Conservation (phyloP, 2,329 filamentous ascomycete genomes). For the Pyricularia sp. region DNA sequence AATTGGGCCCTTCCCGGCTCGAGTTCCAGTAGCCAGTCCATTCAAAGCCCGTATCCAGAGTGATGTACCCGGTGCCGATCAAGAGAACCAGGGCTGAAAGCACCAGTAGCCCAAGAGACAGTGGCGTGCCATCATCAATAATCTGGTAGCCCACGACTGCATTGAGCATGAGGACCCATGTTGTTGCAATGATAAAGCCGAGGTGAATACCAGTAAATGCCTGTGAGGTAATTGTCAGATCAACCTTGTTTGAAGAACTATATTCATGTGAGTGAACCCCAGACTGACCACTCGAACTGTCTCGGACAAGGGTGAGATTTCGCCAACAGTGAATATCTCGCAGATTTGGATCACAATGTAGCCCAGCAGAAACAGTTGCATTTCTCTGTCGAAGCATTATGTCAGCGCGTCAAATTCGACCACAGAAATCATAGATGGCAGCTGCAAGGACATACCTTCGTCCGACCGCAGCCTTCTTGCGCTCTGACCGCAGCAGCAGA, state of each 20-base stretch:
- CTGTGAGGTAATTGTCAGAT: constrained; percentile 28
- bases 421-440: too few species aligned
- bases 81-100: constrained; percentile 65
- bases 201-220: constrained; percentile 87
- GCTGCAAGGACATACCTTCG: constrained; percentile 53
- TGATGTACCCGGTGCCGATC: constrained; percentile 89
- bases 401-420: constrained; percentile 8
- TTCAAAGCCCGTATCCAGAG: constrained; percentile 80
- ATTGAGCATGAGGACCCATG: constrained; percentile 88
- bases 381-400: constrained; percentile 55
- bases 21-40: constrained; percentile 74
- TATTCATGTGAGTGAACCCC: constrained; percentile 22
- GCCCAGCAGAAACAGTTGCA: constrained; percentile 84
- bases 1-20: constrained; percentile 45
- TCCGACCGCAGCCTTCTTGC: constrained; percentile 88
- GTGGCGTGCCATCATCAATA: constrained; percentile 81
- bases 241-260: neutral
- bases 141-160: constrained; percentile 88
- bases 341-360: constrained; percentile 87
- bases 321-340: constrained; percentile 93
- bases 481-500: constrained; percentile 72
- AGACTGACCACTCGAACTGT: neutral
- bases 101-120: constrained; percentile 70
- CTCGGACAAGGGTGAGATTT: constrained; percentile 67
- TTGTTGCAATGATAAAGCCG: constrained; percentile 76